These are phyloP conservation scores for Apostasia shenzhenica DNA, from an alignment of 106 monocot genomes.

Conservation along the genomic window DNA sequence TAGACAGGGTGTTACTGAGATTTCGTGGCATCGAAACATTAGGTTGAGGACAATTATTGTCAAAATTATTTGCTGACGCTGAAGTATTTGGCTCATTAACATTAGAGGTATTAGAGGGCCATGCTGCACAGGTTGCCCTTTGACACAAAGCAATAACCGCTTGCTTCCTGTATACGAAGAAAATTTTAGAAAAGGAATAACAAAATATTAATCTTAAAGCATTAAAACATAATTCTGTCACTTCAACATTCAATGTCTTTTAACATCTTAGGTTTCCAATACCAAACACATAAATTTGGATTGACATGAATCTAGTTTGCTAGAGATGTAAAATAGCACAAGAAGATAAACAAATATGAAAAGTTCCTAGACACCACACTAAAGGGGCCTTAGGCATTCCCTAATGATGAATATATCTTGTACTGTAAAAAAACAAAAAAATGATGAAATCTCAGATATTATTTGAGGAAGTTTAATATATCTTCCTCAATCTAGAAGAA, in stretches of 20 bases:
- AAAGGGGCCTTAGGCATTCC: too few relatives aligned
- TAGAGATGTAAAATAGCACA: neutral
- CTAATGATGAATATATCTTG: too few relatives aligned
- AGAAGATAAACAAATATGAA: neutral
- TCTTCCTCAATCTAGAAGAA: too few relatives aligned
- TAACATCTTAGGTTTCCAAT: neutral
- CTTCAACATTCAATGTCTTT: neutral
- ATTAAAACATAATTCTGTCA: conserved; percentile 6
- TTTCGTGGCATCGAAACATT: conserved; percentile 7
- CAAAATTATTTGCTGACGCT: neutral
- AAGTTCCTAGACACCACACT: too few relatives aligned
- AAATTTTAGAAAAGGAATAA: neutral
- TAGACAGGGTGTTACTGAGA: conserved; percentile 5
- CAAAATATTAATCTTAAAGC: neutral
- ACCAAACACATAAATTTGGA: neutral
- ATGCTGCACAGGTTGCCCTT: conserved; percentile 78
- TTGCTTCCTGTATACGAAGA: conserved; percentile 41
- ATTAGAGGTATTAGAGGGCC: conserved; percentile 33
- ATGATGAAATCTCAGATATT: too few relatives aligned
- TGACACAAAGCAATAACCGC: conserved; percentile 32
- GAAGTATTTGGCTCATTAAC: conserved; percentile 12
- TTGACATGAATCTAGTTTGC: neutral
- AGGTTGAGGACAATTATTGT: neutral
- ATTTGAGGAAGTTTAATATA: too few relatives aligned
- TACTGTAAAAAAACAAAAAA: too few relatives aligned